Evolutionary conservation across 1,284 basidiomycete genomes (phyloP).

Genomic region (Peniophora sp.): DNA sequence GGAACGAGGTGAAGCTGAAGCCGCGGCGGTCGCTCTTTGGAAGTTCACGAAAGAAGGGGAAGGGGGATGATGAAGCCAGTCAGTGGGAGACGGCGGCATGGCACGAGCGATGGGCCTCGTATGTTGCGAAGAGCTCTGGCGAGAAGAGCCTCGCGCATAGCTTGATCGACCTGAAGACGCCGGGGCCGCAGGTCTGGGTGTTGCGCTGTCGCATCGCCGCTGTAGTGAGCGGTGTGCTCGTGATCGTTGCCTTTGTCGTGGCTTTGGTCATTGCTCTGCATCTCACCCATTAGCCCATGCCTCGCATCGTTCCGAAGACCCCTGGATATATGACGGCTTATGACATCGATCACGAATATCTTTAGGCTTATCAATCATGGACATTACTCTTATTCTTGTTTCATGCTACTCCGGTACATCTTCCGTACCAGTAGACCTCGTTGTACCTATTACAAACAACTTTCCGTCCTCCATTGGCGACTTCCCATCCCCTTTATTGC

Average conservation of each 20-base stretch:
- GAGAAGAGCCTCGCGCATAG: slow-evolving; percentile 3
- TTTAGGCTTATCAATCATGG: no score
- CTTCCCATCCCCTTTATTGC: no score
- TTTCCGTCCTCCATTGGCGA: no score
- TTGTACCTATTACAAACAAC: no score
- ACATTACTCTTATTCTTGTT: no score
- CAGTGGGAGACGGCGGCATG: neutral
- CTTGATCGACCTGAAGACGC: slow-evolving; percentile 10
- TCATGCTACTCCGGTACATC: no score
- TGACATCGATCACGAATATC: no score
- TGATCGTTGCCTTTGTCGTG: slow-evolving; percentile 27
- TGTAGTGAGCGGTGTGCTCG: slow-evolving; percentile 29
- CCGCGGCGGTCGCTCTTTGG: neutral
- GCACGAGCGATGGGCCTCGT: neutral
- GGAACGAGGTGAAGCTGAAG: neutral
- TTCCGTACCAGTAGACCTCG: no score
- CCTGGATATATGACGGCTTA: no score
- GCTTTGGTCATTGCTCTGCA: slow-evolving; percentile 27
- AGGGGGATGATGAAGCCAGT: neutral
- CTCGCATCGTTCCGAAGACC: no score
- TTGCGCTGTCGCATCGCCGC: slow-evolving; percentile 38
- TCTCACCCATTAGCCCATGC: neutral
- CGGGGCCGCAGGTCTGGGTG: slow-evolving; percentile 29
- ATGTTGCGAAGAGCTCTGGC: slow-evolving; percentile 7
- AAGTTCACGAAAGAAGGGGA: slow-evolving; percentile 1